Base-by-base conservation (phyloP, 179 eudicot genomes). In the Dionaea muscipula region DNA sequence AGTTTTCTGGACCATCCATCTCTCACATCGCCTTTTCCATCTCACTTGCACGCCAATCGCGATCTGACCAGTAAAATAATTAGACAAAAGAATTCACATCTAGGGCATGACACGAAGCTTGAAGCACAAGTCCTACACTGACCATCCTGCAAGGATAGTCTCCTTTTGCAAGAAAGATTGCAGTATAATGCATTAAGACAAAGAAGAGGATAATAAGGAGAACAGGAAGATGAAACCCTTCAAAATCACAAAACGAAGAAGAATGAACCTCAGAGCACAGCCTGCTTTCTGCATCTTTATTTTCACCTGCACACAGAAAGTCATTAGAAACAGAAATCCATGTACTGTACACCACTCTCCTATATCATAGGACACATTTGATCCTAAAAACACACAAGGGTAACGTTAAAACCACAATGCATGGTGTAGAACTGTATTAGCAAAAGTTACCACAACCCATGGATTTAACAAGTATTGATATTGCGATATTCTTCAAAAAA, bases 1-100 rank as follows among this genome's bases (percentile, higher is more conserved):
- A 35, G 73, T 75, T 68, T 81, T 91, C 56, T 87, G 94, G 56
- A 82, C 49, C 76, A 38, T 57, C 53, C 74, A 65, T 69, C 51
- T 87, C 72, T 69, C 65, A 12, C 86, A 82, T 17, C 91, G 94
- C 56, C 27, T 87, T 56, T 75, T 64, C 98, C 98, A 91, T 37
- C 84, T 87, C 12, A 82, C 57, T 57, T 83, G 75, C 48, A 91
- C 91, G 51, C 81, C 88, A 53, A 57, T 66, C 36, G 79, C 91
- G 47, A 91, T 91, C 68, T 82, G 87, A 8, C 61, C n/a, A n/a
- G n/a, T n/a, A n/a, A n/a, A n/a, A n/a, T n/a, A n/a, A n/a, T n/a
- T n/a, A n/a, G n/a, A n/a, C n/a, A n/a, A n/a, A 33, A 53, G 10
- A 27, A 49, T 49, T 26, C 7, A 9, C 18, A 2, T 10, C 31